phyloP scores from a whole-genome alignment of 2,329 filamentous ascomycete species.

The Aspergillus terreus region DNA sequence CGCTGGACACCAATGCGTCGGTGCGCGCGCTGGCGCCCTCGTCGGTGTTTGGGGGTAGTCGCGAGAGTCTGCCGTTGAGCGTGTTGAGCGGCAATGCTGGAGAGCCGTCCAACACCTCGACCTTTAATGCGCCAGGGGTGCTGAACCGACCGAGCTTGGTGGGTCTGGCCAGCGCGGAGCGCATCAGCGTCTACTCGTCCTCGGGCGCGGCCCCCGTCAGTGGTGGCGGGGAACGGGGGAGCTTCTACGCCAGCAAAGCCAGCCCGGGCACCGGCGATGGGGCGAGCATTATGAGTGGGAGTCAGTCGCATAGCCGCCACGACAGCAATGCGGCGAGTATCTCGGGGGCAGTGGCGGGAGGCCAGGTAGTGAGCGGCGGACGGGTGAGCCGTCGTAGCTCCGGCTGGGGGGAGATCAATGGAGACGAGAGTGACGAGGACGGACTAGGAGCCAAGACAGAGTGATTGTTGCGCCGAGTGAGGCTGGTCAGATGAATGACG shows the following conservation, averaged over 20 bases:
- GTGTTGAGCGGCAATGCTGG: conserved; percentile 55
- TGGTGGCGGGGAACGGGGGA: conserved; percentile 73
- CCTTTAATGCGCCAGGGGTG: conserved; percentile 34
- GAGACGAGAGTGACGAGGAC: conserved; percentile 27
- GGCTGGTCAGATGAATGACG: not conserved
- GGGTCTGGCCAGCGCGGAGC: conserved; percentile 55
- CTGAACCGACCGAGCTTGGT: conserved; percentile 49
- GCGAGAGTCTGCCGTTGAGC: conserved; percentile 61
- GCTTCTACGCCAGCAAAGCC: conserved; percentile 66
- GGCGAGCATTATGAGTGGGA: conserved; percentile 73
- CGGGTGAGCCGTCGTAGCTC: conserved; percentile 42
- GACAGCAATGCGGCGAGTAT: conserved; percentile 81
- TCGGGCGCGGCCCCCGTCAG: conserved; percentile 59
- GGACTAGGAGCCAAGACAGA: conserved; percentile 1
- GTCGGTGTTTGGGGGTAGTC: conserved; percentile 61
- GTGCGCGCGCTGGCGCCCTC: conserved; percentile 61
- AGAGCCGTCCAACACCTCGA: conserved; percentile 40
- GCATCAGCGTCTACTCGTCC: conserved; percentile 70
- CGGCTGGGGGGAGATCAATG: conserved; percentile 43
- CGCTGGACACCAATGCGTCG: conserved; percentile 63
- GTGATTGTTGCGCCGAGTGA: not conserved
- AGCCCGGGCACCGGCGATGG: conserved; percentile 55
- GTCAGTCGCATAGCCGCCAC: conserved; percentile 71
- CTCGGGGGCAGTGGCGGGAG: conserved; percentile 46
- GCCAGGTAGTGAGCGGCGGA: conserved; percentile 30